These are phyloP conservation scores for Pichia nakasei DNA, from an alignment of 805 yeast species.

Conservation along the genomic window DNA sequence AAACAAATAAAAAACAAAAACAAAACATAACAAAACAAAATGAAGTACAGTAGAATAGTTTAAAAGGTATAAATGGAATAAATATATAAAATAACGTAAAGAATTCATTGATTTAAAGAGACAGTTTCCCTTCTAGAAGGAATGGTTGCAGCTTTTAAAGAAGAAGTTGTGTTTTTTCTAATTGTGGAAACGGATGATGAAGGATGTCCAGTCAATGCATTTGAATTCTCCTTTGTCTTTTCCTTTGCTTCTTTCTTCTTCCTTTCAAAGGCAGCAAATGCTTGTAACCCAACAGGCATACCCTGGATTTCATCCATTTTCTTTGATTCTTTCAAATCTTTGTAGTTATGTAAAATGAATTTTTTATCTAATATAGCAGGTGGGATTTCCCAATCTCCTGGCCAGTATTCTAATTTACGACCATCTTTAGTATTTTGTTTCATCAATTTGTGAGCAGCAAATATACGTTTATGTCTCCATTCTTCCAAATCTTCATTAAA, in stretches of 20 bases:
- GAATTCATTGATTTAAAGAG: background rate
- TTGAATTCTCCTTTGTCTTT: background rate
- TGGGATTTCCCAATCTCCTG: constrained; percentile 54
- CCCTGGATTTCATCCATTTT: constrained; percentile 35
- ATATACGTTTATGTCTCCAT: constrained; percentile 55
- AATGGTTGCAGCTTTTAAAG: background rate
- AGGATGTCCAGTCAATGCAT: too few relatives aligned
- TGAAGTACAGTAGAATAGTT: background rate
- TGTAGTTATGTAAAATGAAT: constrained; percentile 27
- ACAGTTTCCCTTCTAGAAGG: background rate
- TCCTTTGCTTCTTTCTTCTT: constrained; percentile 33
- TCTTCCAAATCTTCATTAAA: constrained; percentile 81
- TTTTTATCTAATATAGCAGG: constrained; percentile 31
- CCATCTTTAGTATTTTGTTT: constrained; percentile 28
- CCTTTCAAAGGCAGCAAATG: constrained; percentile 74
- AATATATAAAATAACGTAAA: background rate
- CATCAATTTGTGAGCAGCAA: constrained; percentile 42
- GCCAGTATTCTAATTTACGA: constrained; percentile 44
- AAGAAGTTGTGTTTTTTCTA: background rate
- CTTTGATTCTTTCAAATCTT: constrained; percentile 1
- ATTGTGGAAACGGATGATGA: background rate
- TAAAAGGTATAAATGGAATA: too few relatives aligned
- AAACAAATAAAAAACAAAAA: too few relatives aligned
- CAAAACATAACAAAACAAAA: background rate
- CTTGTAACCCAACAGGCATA: constrained; percentile 70